Evolutionary conservation across 306 rosid genomes (phyloP).

Genomic region (Acacia crassicarpa): DNA sequence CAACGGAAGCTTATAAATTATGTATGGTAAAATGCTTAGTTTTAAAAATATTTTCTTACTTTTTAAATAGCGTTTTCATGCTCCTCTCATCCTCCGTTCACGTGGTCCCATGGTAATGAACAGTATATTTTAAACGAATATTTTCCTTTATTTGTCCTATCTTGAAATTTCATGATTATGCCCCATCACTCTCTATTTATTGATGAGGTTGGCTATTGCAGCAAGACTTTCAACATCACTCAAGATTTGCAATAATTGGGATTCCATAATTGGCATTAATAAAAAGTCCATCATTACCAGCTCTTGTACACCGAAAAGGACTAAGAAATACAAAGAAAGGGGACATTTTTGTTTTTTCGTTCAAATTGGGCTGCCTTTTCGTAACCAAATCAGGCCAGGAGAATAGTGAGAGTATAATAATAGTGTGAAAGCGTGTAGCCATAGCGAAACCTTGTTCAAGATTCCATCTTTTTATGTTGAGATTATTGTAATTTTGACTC

Average conservation of each 20-base stretch:
- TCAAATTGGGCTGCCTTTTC: not conserved
- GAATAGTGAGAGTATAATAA: not conserved
- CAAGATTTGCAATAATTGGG: conserved; percentile 41
- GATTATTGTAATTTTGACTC: conserved; percentile 19
- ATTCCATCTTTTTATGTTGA: conserved; percentile 4
- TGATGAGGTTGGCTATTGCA: conserved; percentile 34
- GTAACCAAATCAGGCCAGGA: not conserved
- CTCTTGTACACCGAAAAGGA: not conserved
- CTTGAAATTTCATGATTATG: conserved; percentile 26
- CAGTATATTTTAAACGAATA: not conserved
- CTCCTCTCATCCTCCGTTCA: not conserved
- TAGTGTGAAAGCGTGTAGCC: not conserved
- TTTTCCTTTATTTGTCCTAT: conserved; percentile 22
- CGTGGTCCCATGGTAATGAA: conserved; percentile 13
- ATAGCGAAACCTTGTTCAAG: not conserved
- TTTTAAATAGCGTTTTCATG: not conserved
- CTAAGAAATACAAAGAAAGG: not conserved
- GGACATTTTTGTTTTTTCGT: conserved; percentile 20
- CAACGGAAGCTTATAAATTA: not conserved
- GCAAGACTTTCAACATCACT: conserved; percentile 26
- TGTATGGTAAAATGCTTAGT: not conserved
- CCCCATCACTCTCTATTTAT: conserved; percentile 32
- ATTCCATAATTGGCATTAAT: conserved; percentile 19
- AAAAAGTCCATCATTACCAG: not conserved
- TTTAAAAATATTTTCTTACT: not conserved